phyloP scores from a whole-genome alignment of 2,329 filamentous ascomycete species.

The Diaporthe sp. region DNA sequence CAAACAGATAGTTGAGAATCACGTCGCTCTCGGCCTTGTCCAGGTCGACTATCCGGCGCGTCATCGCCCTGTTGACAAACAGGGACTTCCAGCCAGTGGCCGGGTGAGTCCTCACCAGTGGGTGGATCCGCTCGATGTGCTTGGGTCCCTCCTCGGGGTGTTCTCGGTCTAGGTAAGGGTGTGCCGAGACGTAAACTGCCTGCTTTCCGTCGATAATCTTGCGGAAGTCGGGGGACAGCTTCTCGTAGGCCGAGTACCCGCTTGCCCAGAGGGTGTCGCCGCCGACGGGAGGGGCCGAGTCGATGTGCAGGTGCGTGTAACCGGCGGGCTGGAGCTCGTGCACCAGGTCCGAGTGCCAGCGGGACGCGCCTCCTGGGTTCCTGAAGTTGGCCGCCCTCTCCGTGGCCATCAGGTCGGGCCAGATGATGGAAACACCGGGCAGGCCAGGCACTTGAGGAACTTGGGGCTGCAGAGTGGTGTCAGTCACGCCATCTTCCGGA shows the following conservation, averaged over 20 bases:
- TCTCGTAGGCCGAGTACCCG: constrained; percentile 78
- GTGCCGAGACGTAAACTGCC: constrained; percentile 74
- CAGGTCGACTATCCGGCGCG: constrained; percentile 73
- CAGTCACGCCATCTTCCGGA: background rate
- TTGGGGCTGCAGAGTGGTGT: constrained; percentile 64
- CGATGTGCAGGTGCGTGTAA: constrained; percentile 77
- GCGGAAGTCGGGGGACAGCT: constrained; percentile 76
- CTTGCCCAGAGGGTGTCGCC: constrained; percentile 80
- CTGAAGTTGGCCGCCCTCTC: constrained; percentile 72
- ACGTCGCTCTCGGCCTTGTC: constrained; percentile 76
- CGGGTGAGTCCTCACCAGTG: constrained; percentile 76
- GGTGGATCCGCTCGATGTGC: constrained; percentile 74
- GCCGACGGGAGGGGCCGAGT: constrained; percentile 71
- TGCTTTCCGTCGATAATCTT: constrained; percentile 74
- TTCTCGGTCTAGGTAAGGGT: constrained; percentile 74
- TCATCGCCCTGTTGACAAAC: constrained; percentile 78
- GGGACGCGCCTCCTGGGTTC: constrained; percentile 72
- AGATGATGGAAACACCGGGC: constrained; percentile 73
- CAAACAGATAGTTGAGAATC: constrained; percentile 73
- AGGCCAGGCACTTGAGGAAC: constrained; percentile 76
- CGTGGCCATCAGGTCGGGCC: constrained; percentile 74
- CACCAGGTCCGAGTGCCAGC: constrained; percentile 78
- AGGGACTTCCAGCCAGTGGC: constrained; percentile 80
- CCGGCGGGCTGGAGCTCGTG: constrained; percentile 78
- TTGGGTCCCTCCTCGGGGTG: constrained; percentile 70